A percentile compares a stretch with the other conserved stretches of the same genome.
phyloP scores from a whole-genome alignment of 2,329 filamentous ascomycete genomes.

The Calonectria montana region DNA sequence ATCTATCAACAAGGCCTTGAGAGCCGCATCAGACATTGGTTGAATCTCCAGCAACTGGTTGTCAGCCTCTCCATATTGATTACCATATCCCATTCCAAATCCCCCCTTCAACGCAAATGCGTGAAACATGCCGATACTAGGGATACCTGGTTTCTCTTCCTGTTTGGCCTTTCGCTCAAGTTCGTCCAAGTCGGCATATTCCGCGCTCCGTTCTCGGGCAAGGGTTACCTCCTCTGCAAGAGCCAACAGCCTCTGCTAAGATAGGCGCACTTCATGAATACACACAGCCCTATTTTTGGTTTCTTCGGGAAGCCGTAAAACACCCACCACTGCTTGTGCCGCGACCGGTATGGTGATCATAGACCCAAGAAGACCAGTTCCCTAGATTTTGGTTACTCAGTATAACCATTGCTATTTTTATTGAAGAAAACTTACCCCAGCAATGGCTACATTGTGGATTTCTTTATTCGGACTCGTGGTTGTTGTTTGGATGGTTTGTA shows the following conservation, averaged over 20 bases:
- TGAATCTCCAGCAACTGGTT: not conserved
- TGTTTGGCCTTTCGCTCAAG: not conserved
- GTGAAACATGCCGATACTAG: not conserved
- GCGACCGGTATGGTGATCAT: not conserved
- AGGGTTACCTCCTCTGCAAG: not conserved
- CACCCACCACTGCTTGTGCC: not conserved
- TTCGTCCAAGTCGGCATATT: not conserved
- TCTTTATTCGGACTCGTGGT: not conserved
- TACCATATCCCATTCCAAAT: not conserved
- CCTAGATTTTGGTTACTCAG: not conserved
- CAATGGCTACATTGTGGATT: not conserved
- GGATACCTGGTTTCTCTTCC: not conserved
- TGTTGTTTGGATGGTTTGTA: not conserved
- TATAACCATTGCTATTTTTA: not conserved
- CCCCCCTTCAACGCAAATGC: not conserved
- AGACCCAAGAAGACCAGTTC: not conserved
- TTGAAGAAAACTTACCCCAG: not conserved
- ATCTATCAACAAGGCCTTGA: not conserved
- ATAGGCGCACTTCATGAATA: not conserved
- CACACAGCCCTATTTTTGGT: not conserved
- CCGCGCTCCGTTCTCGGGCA: not conserved
- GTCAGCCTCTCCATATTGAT: not conserved
- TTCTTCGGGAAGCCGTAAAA: not conserved
- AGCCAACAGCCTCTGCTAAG: not conserved
- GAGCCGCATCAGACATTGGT: not conserved